Conservation (phyloP, 2,329 filamentous ascomycete species). For the Monosporascus sp. region DNA sequence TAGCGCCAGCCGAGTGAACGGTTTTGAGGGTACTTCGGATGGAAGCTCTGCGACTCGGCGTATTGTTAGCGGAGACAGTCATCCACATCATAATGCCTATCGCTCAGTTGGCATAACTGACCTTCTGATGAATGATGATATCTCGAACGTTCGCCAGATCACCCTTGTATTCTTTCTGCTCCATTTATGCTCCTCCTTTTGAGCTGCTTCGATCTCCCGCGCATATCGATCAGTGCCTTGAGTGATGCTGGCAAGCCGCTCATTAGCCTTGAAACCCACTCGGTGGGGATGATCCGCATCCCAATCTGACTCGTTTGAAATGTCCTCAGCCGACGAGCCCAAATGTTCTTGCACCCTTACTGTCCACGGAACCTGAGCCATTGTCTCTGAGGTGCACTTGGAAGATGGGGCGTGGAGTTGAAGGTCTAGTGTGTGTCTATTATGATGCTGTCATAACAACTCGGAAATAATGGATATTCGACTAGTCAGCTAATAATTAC, state of each 20-base stretch:
- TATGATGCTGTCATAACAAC: too few relatives aligned
- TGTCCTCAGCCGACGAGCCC: conserved; percentile 33
- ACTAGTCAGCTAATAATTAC: too few relatives aligned
- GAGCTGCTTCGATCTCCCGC: background rate
- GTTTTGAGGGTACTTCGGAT: background rate
- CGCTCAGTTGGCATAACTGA: background rate
- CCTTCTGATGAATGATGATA: background rate
- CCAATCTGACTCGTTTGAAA: conserved; percentile 40
- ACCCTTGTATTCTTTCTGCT: background rate
- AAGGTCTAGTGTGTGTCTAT: too few relatives aligned
- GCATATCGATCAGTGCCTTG: conserved; percentile 22
- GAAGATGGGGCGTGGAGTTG: conserved; percentile 18
- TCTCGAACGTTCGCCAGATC: background rate
- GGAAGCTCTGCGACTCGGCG: background rate
- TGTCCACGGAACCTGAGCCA: background rate
- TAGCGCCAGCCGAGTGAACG: background rate
- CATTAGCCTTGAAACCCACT: conserved; percentile 24
- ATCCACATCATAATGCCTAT: background rate
- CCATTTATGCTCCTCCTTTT: background rate
- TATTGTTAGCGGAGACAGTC: background rate
- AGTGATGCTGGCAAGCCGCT: conserved; percentile 33
- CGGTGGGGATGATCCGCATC: conserved; percentile 27
- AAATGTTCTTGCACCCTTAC: background rate
- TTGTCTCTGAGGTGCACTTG: conserved; percentile 2
- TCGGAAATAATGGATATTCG: too few relatives aligned